Base-by-base conservation (phyloP, 352 stramenopile species). In the Phytophthora megakarya region DNA sequence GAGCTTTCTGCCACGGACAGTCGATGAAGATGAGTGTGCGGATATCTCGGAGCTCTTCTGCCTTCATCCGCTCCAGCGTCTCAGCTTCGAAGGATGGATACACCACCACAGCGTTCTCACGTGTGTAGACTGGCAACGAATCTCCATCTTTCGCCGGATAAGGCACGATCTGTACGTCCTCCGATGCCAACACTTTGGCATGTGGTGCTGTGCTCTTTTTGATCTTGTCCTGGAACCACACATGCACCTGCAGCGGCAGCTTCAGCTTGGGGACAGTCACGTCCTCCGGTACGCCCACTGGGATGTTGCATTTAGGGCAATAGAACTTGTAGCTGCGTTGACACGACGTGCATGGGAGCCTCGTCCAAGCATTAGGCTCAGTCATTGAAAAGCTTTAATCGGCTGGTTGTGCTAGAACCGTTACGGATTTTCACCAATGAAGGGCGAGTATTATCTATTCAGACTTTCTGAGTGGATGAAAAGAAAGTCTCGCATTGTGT, bases 121-220 rank as follows among this genome's bases (percentile, higher is more conserved):
- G 73, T 22, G 86, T 85, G 60, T 94, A 96, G 18, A 51, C 65
- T 10, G 78, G 69, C 16, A 61, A 23, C 1, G 28, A 39, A 9
- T 70, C 52, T 32, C 57, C 26, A 25, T 78, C 60, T 13, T 88
- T 68, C 5, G 37, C 18, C 4, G 80, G 81, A 19, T 78, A 88
- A 11, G 72, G 76, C 7, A 94, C 68, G 61, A 96, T 92, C 61
- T 85, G 60, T 8, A 93, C 85, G 52, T 94, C 80, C 3, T 81
- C 43, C 1, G 82, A 77, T 16, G 87, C 85, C 18, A 96, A 59
- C 26, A 92, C 76, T 63, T 94, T 96, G 45, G 84, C 87, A 38
- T 94, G 85, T n/a, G 87, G 84, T 22, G 87, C 87, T 28, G 87
- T 94, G 75, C 87, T 96, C 70, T 96, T 96, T 68, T 92, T 92